A percentile compares a stretch with the other conserved stretches of the same genome.
Conservation (phyloP, 352 stramenopile genomes). For the Phytopythium helicoides region DNA sequence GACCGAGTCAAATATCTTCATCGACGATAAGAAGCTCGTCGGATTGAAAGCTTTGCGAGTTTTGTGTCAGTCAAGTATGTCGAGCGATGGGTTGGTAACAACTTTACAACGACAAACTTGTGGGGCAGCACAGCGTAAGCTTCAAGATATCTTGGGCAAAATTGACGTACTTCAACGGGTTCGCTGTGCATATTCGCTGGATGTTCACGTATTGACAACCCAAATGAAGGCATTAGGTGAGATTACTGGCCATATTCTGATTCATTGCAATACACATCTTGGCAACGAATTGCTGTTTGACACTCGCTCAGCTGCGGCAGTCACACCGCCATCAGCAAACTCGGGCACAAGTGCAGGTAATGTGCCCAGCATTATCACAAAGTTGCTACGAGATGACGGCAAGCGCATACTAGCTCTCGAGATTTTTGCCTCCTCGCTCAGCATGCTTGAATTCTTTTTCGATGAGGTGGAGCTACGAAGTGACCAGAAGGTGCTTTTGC, state of each 20-base stretch:
- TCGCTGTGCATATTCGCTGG: slow-evolving; percentile 18
- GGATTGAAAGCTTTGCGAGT: slow-evolving; percentile 42
- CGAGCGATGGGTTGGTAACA: not conserved
- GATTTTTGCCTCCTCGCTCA: slow-evolving; percentile 46
- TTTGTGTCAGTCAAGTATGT: slow-evolving; percentile 12
- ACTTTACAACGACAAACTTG: too few species aligned
- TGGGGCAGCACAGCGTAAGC: too few species aligned
- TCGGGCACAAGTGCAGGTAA: not conserved
- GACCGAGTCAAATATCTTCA: slow-evolving; percentile 53
- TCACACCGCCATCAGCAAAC: not conserved
- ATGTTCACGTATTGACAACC: slow-evolving; percentile 31
- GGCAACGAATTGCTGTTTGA: slow-evolving; percentile 49
- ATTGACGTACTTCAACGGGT: too few species aligned
- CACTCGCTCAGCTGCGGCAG: not conserved
- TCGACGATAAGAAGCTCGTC: slow-evolving; percentile 74
- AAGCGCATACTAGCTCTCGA: slow-evolving; percentile 45
- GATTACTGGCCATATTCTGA: slow-evolving; percentile 57
- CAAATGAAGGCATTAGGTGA: slow-evolving; percentile 41
- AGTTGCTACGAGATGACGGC: slow-evolving; percentile 39
- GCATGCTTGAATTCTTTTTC: slow-evolving; percentile 44
- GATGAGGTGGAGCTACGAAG: slow-evolving; percentile 40
- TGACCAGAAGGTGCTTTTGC: slow-evolving; percentile 64
- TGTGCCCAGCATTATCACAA: not conserved
- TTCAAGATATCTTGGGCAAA: too few species aligned
- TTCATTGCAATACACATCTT: slow-evolving; percentile 66